These are phyloP conservation scores for Nectriaceae sp. DNA, from an alignment of 2,329 filamentous ascomycete genomes.

Conservation along the genomic window DNA sequence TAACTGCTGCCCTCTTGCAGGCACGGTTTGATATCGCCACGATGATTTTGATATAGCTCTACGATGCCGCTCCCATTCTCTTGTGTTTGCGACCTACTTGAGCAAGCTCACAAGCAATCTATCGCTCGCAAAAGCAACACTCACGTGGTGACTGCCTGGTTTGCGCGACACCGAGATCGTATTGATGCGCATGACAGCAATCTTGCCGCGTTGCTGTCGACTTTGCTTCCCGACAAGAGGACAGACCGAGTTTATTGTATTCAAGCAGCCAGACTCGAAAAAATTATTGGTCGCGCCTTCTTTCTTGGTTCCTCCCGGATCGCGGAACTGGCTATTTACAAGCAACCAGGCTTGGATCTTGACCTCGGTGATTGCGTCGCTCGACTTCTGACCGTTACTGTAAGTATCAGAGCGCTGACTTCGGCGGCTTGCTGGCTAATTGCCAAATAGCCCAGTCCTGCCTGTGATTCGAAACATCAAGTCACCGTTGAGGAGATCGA, in stretches of 20 bases:
- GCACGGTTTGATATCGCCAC: not conserved
- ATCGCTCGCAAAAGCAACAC: constrained; percentile 34
- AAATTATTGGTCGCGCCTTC: constrained; percentile 68
- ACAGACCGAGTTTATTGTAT: constrained; percentile 78
- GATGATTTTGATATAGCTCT: not conserved
- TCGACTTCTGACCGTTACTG: constrained; percentile 62
- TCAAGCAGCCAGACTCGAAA: constrained; percentile 61
- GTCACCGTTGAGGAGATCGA: constrained; percentile 77
- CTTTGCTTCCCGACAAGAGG: constrained; percentile 73
- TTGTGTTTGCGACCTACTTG: constrained; percentile 73
- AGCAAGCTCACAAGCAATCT: constrained; percentile 58
- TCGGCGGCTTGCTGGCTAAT: not conserved
- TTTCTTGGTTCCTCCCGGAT: constrained; percentile 63
- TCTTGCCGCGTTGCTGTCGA: constrained; percentile 68
- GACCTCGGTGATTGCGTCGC: constrained; percentile 76
- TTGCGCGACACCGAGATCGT: constrained; percentile 58
- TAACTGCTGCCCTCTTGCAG: not conserved
- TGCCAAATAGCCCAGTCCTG: constrained; percentile 46
- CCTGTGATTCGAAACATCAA: constrained; percentile 29
- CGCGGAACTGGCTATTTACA: constrained; percentile 64
- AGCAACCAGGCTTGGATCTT: constrained; percentile 52
- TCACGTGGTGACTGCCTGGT: constrained; percentile 64
- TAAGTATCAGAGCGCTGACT: constrained; percentile 31
- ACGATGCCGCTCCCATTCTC: constrained; percentile 67
- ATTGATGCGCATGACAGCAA: constrained; percentile 61